Conservation (phyloP, 2,329 filamentous ascomycete species). For the Trichoderma citrinoviride region DNA sequence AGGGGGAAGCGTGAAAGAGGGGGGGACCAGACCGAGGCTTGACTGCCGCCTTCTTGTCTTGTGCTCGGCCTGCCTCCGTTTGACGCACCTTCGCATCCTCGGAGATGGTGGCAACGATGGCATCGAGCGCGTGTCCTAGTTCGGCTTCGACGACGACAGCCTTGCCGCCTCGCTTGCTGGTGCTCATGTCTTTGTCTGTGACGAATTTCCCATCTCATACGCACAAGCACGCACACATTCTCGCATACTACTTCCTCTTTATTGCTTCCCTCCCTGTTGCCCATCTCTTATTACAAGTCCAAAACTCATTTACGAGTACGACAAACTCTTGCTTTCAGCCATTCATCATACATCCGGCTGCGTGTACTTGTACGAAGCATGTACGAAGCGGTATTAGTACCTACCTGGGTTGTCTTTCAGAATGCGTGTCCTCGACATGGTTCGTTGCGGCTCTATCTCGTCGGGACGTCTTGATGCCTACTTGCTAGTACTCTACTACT, state of each 20-base stretch:
- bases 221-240: constrained; percentile 4
- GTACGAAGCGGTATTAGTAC: neutral
- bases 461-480: neutral
- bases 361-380: neutral
- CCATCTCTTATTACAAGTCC: neutral
- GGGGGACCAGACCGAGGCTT: neutral
- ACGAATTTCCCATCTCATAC: constrained; percentile 21
- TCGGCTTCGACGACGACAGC: neutral
- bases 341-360: neutral
- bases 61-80: neutral
- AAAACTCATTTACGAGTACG: neutral
- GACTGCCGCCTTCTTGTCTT: neutral
- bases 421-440: neutral
- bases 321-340: neutral
- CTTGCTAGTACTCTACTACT: neutral
- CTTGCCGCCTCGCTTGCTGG: constrained; percentile 7
- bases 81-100: neutral
- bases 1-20: neutral
- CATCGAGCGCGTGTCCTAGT: neutral
- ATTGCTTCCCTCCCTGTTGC: neutral
- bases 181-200: neutral
- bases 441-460: neutral
- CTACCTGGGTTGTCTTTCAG: neutral
- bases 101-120: constrained; percentile 8
- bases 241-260: neutral